These are phyloP conservation scores for Solanum megistacrolobum DNA, from an alignment of 257 asterid genomes.

Conservation along the genomic window DNA sequence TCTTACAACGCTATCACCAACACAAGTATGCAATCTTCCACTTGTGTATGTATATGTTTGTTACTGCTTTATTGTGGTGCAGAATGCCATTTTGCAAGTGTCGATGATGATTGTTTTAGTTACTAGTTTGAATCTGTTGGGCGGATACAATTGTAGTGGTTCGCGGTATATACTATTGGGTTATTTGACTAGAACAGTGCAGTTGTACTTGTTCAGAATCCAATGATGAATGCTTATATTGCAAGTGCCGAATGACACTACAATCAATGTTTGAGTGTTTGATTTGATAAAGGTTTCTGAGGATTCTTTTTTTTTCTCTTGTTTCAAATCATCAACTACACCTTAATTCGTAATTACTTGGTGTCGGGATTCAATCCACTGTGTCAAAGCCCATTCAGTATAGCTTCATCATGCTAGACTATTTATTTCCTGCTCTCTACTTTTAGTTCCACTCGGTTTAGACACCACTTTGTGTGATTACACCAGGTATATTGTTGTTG, in stretches of 20 bases:
- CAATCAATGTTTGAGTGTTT: background rate
- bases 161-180: background rate
- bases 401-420: no score
- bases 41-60: background rate
- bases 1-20: background rate
- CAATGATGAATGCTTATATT: background rate
- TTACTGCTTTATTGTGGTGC: background rate
- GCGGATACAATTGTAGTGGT: background rate
- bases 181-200: background rate
- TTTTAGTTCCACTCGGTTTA: no score
- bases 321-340: background rate
- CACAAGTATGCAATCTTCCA: background rate
- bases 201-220: background rate
- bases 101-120: background rate
- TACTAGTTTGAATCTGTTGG: background rate
- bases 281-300: constrained; percentile 10
- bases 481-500: background rate
- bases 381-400: background rate
- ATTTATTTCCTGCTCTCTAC: no score
- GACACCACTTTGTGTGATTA: background rate
- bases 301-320: background rate
- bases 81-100: background rate
- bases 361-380: background rate
- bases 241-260: background rate
- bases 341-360: background rate